These are phyloP conservation scores for Suillus luteus DNA, from an alignment of 768 basidiomycete species.

Conservation along the genomic window DNA sequence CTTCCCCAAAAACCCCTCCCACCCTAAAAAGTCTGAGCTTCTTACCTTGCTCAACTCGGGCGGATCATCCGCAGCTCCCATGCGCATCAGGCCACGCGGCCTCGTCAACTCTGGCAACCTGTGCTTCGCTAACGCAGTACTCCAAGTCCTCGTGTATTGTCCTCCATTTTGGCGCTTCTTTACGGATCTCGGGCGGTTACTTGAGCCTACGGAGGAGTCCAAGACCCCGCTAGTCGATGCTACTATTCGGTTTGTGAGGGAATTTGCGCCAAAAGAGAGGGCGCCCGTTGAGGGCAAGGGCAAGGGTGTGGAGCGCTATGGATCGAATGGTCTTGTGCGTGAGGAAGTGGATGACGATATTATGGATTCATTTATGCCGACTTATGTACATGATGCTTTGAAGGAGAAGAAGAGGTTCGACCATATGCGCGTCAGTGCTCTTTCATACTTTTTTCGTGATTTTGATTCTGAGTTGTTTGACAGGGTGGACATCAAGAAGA, in stretches of 20 bases:
- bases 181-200: constrained; percentile 60
- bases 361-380: constrained; percentile 78
- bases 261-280: constrained; percentile 52
- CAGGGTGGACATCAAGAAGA: constrained; percentile 95
- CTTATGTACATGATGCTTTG: constrained; percentile 88
- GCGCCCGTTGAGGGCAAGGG: constrained; percentile 35
- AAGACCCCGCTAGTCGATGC: constrained; percentile 65
- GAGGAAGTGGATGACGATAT: constrained; percentile 51
- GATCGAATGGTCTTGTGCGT: constrained; percentile 14
- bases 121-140: constrained; percentile 95
- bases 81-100: constrained; percentile 67
- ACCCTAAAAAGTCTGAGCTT: constrained; percentile 50
- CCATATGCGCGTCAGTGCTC: constrained; percentile 74
- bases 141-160: constrained; percentile 89
- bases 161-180: constrained; percentile 85
- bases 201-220: constrained; percentile 35
- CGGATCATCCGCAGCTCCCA: constrained; percentile 24
- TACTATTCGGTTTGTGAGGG: constrained; percentile 71
- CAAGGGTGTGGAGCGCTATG: constrained; percentile 38
- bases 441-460: constrained; percentile 9
- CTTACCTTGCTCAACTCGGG: constrained; percentile 53
- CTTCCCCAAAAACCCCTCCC: constrained; percentile 32
- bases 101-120: constrained; percentile 94
- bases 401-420: constrained; percentile 94
- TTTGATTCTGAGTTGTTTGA: constrained; percentile 13